Conservation (phyloP, 2,329 filamentous ascomycete species). For the Lachnellula cervina region DNA sequence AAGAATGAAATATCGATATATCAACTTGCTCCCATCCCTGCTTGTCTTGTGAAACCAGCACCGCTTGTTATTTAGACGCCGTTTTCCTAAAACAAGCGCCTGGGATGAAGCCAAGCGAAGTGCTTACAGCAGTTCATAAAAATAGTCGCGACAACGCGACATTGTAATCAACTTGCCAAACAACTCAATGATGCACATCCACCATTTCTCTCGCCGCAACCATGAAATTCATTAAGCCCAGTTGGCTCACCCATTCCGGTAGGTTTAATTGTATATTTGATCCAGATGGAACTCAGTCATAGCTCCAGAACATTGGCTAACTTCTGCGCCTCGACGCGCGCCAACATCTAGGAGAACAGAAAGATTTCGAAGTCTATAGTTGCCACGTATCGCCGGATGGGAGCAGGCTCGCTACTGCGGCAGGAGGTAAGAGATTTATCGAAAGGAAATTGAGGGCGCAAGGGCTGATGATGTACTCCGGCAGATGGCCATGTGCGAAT, state of each 20-base stretch:
- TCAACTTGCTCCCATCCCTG: too few species aligned
- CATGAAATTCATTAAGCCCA: constrained; percentile 89
- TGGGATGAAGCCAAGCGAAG: not conserved
- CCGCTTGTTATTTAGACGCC: too few species aligned
- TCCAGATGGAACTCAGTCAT: not conserved
- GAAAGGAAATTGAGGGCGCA: constrained; percentile 2
- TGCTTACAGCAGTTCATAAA: constrained; percentile 1
- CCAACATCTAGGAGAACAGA: constrained; percentile 70
- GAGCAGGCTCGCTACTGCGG: constrained; percentile 84
- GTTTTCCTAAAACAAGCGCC: not conserved
- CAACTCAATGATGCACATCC: constrained; percentile 28
- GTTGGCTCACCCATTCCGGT: constrained; percentile 94
- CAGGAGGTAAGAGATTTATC: constrained; percentile 61
- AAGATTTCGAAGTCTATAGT: constrained; percentile 97
- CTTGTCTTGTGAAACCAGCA: too few species aligned
- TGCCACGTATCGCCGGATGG: constrained; percentile 96
- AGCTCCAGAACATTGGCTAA: constrained; percentile 19
- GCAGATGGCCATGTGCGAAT: constrained; percentile 92
- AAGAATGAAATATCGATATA: too few species aligned
- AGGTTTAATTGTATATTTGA: constrained; percentile 26
- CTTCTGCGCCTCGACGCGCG: constrained; percentile 24
- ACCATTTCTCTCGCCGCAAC: constrained; percentile 22
- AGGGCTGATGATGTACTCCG: constrained; percentile 19
- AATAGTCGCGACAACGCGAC: constrained; percentile 17
- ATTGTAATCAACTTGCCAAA: constrained; percentile 1